Evolutionary conservation across 441 rosid genomes (phyloP), one percentile per base, ranked within the genome.

Genomic region (Pelargonium fulgidum): DNA sequence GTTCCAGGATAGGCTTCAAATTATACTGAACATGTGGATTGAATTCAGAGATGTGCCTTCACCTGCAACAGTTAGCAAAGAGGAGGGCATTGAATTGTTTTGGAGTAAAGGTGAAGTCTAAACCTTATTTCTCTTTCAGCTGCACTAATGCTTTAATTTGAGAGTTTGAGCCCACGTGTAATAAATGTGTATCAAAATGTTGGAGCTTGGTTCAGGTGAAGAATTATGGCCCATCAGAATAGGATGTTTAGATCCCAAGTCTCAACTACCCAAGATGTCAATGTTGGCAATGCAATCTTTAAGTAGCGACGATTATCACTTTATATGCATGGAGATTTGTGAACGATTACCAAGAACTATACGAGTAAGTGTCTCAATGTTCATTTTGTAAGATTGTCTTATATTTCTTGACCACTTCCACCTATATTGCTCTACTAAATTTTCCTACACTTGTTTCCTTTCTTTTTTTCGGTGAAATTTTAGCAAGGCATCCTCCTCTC

Each of bases 1-100:
- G 50, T 58, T 83, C 77, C 88, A 93, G 98, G 86, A 82, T 73
- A 89, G 97, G 82, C 89, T 93, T 72, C 91, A 86, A 83, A 90
- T 86, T 12, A 88, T 93, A 69, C 79, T 90, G 20, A 83, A 86
- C 72, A 81, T 80, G 69, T 93, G 98, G 98, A 86, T 88, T 71
- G 81, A 83, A 47, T 72, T 45, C 0, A 69, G 92, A n/a, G 73
- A 62, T 63, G 86, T 90, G 26, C 96, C 89, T 75, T 81, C 91
- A 29, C 97, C 93, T 42, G 87, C 91, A 14, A 86, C 86, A 80
- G 97, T 84, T 71, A 87, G 96, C 50, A 78, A 84, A 81, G 81
- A 70, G 75, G 98, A 90, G 80, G 97, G 90, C 70, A 75, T 91
- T 24, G 79, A 81, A 79, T 81, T 91, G 70, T 77, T 86, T 24